phyloP scores from a whole-genome alignment of 352 stramenopile species.

The Phytophthora hybrid region DNA sequence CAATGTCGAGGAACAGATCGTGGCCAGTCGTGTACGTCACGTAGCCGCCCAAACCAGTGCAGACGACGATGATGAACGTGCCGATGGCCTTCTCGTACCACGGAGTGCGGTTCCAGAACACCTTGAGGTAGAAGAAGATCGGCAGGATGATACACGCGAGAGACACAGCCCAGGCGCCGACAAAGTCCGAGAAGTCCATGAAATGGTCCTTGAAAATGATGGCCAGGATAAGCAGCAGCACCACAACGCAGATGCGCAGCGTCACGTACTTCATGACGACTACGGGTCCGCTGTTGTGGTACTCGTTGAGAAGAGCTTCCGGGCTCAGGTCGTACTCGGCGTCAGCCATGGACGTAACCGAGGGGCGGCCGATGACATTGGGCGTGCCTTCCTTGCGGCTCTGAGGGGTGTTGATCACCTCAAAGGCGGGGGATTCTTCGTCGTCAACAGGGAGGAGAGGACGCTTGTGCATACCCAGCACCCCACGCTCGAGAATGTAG shows the following conservation, averaged over 20 bases:
- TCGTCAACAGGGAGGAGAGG: constrained; percentile 18
- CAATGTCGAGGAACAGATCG: constrained; percentile 37
- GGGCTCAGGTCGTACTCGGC: constrained; percentile 41
- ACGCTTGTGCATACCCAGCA: constrained; percentile 61
- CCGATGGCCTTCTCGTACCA: constrained; percentile 50
- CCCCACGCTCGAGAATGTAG: constrained; percentile 48
- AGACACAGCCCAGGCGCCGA: constrained; percentile 59
- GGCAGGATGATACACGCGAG: constrained; percentile 72
- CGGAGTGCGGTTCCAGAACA: constrained; percentile 48
- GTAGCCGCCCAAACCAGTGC: constrained; percentile 41
- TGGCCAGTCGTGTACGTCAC: constrained; percentile 51
- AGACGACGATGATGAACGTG: constrained; percentile 43
- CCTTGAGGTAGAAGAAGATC: constrained; percentile 75
- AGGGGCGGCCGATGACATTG: constrained; percentile 19
- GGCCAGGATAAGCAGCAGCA: constrained; percentile 49
- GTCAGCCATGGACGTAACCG: constrained; percentile 42
- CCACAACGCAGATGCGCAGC: constrained; percentile 47
- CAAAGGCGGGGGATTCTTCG: constrained; percentile 33
- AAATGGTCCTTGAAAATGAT: constrained; percentile 69
- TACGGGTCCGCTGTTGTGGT: constrained; percentile 41
- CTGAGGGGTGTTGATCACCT: constrained; percentile 24
- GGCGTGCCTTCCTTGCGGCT: constrained; percentile 25
- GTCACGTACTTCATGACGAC: constrained; percentile 48
- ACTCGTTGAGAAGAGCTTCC: constrained; percentile 40
- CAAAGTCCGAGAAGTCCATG: constrained; percentile 68